Evolutionary conservation across 2,329 filamentous ascomycete species (phyloP), one percentile per base, ranked within the genome.

Genomic region (Colletotrichum magnum): DNA sequence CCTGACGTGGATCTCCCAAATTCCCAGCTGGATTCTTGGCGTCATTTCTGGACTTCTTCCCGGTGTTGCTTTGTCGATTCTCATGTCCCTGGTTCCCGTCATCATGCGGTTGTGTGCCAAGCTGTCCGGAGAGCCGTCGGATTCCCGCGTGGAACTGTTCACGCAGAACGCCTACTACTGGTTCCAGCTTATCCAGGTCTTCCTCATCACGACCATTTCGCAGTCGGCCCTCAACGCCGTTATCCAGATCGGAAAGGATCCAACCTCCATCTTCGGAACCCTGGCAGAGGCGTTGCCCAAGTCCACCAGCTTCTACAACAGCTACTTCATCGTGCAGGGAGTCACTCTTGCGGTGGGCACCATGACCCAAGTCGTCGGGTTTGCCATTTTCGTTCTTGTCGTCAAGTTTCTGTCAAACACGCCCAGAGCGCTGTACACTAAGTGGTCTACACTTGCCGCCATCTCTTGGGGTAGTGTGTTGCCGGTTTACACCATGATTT

Each of bases 251-350:
- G 83, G 90, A 15, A 47, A 89, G 0, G 74, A 94, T 4, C 94
- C 94, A 0, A 78, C 83, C 2, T 81, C 81, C 0, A 88, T 90
- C 6, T 89, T 94, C 0, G 81, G 78, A 0, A 81, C 97, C 47
- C 86, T 97, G 4, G 92, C 94, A 0, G 76, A 85, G 16, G 92
- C 93, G 68, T 85, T 99, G 6, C 96, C 96, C 18, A 91, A 89
- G 64, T 91, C 94, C 0, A 95, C 94, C 70, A 98, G 97, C 81
- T 97, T 98, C 77, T 99, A 98, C 80, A 91, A 98, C 21, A 94
- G 81, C 0, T 73, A 76, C 82, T 95, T 97, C 73, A 89, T 97
- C 48, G 85, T 97, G 1, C 94, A 97, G 79, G 94, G 94, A 58
- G 83, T 97, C 57, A 92, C 90, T 0, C 89, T 95, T 72, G 91